phyloP scores from a whole-genome alignment of 2,329 filamentous ascomycete species.

The Curvularia sp. region DNA sequence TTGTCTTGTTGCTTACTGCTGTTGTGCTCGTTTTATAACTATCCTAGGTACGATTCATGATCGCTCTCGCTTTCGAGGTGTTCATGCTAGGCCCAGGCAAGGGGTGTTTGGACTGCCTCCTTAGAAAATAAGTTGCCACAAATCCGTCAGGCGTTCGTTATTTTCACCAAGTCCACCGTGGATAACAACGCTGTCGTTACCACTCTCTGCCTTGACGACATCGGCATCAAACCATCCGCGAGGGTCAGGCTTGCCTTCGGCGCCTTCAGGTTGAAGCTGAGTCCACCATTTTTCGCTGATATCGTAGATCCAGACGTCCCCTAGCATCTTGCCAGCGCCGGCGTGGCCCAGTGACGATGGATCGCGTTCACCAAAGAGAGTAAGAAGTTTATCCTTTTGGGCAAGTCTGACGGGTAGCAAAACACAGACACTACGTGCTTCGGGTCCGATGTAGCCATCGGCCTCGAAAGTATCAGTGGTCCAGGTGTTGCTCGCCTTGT shows the following conservation, averaged over 20 bases:
- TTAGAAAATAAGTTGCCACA: conserved; percentile 55
- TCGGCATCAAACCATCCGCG: conserved; percentile 64
- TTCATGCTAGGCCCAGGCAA: neutral
- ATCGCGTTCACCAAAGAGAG: conserved; percentile 62
- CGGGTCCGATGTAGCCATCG: conserved; percentile 56
- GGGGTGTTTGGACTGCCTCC: neutral
- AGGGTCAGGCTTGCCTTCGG: conserved; percentile 47
- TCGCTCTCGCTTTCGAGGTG: too few species aligned
- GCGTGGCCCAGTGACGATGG: conserved; percentile 61
- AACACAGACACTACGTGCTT: conserved; percentile 58
- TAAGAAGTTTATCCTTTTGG: conserved; percentile 53
- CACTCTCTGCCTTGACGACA: conserved; percentile 42
- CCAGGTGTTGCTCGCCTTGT: conserved; percentile 53
- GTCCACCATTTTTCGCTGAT: conserved; percentile 48
- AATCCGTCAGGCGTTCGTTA: conserved; percentile 60
- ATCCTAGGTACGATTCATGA: too few species aligned
- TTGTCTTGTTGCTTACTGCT: too few species aligned
- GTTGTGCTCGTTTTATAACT: too few species aligned
- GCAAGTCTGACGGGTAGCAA: conserved; percentile 53
- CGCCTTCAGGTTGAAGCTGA: conserved; percentile 30
- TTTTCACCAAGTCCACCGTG: conserved; percentile 61
- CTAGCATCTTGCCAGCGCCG: conserved; percentile 64
- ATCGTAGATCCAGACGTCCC: conserved; percentile 59
- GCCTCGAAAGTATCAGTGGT: conserved; percentile 46
- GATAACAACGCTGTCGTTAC: conserved; percentile 52